A percentile compares a stretch with the other conserved stretches of the same genome.
These are phyloP conservation scores for Grifola frondosa DNA, from an alignment of 1,284 basidiomycete genomes.

Conservation along the genomic window DNA sequence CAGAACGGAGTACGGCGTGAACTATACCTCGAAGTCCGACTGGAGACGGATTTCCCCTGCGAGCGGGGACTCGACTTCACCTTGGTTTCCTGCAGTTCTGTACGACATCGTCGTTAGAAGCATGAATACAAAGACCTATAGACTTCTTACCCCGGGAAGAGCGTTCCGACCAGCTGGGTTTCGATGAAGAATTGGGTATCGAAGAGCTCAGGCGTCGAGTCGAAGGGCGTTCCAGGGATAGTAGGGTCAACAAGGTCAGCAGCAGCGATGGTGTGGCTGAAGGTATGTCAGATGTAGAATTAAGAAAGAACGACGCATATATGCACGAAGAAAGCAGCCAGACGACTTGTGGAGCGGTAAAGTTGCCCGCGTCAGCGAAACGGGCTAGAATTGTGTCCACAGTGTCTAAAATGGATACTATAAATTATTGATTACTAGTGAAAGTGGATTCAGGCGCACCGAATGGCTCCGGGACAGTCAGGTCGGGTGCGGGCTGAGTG, in stretches of 20 bases:
- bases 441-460: constrained; percentile 7
- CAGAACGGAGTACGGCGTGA: too few relatives aligned
- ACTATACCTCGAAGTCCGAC: constrained; percentile 29
- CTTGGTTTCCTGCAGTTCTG: constrained; percentile 21
- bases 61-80: constrained; percentile 24
- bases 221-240: constrained; percentile 20
- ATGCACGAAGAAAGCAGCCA: constrained; percentile 35
- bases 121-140: constrained; percentile 1
- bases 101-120: not conserved
- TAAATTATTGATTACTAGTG: not conserved
- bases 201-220: constrained; percentile 21
- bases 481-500: constrained; percentile 34
- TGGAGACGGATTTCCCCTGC: constrained; percentile 30
- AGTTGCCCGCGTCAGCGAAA: constrained; percentile 24
- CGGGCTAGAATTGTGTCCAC: constrained; percentile 26
- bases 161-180: constrained; percentile 25
- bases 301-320: not conserved
- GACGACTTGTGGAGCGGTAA: constrained; percentile 40
- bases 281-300: not conserved
- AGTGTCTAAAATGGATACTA: constrained; percentile 31
- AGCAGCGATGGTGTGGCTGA: constrained; percentile 20
- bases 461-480: constrained; percentile 40
- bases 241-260: constrained; percentile 21
- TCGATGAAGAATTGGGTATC: constrained; percentile 24
- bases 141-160: constrained; percentile 24